Evolutionary conservation across 2,329 filamentous ascomycete genomes (phyloP), one percentile per base, ranked within the genome.

Genomic region (Penicillium sp.): DNA sequence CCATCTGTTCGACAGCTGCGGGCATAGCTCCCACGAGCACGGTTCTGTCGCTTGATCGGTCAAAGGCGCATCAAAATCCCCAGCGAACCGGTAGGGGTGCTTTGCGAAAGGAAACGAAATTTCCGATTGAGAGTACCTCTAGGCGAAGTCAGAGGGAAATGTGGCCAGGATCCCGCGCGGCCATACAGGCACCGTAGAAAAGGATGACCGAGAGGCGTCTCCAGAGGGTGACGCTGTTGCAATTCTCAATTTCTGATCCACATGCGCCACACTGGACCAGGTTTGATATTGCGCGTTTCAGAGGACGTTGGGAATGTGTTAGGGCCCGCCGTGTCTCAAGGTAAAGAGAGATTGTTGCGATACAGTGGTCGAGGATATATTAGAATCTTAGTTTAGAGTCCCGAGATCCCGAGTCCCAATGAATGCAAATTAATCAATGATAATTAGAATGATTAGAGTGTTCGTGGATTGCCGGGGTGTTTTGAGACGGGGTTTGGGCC

Each of bases 1-100:
- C 60, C 64, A 69, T 69, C 55, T 61, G 64, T 61, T 71, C 63
- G 57, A 72, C 63, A 56, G 63, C 68, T 58, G 65, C 67, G 67
- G 67, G 68, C 73, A 76, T 76, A 67, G 67, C 70, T 74, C 66
- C 64, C 62, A 57, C 56, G 57, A 63, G 55, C 55, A 49, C 59
- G 53, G 55, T 52, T 57, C 51, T 56, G 47, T 49, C 59, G 59
- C 47, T 35, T 53, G 53, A 54, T 53, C 51, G 57, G 56, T 54
- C 30, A 50, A 56, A 58, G 47, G 60, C 60, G 60, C 69, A 71
- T 70, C 50, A 66, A 69, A 62, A 51, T 52, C 55, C 56, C 55
- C 32, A 14, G 35, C 11, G 13, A 27, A 32, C 34, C 42, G 39
- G 36, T 39, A 46, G 29, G 32, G 7, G 38, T 27, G 46, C 14